phyloP scores from a whole-genome alignment of 73 alveolate genomes.

The Paramecium octaurelia region DNA sequence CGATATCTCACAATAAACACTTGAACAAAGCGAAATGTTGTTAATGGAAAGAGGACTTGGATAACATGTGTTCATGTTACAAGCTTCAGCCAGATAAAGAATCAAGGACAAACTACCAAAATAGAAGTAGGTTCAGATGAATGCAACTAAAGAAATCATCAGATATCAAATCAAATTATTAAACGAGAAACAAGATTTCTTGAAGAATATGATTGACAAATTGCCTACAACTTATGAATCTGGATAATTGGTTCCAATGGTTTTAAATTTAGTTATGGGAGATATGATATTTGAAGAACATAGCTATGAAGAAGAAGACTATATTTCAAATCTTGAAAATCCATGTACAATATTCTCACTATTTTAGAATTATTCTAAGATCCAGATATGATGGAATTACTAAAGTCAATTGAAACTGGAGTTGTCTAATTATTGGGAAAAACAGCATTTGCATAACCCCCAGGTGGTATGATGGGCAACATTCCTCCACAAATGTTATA shows the following conservation, averaged over 20 bases:
- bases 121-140: constrained; percentile 43
- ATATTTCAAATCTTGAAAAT: constrained; percentile 53
- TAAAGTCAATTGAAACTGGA: constrained; percentile 60
- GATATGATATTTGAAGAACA: constrained; percentile 60
- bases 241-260: constrained; percentile 62
- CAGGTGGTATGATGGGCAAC: not conserved
- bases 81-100: constrained; percentile 65
- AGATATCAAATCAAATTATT: constrained; percentile 57
- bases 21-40: constrained; percentile 61
- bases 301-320: constrained; percentile 62
- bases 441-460: constrained; percentile 40
- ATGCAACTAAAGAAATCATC: constrained; percentile 55
- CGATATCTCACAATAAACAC: constrained; percentile 53
- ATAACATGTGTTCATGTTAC: constrained; percentile 60
- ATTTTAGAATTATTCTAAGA: constrained; percentile 49
- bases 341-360: not conserved
- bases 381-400: constrained; percentile 60
- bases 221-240: constrained; percentile 55
- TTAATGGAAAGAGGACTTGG: constrained; percentile 66
- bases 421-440: constrained; percentile 49
- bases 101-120: constrained; percentile 63
- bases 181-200: constrained; percentile 50
- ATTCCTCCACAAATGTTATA: constrained; percentile 1
- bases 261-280: constrained; percentile 49
- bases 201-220: constrained; percentile 37